Conservation (phyloP, 2,329 filamentous ascomycete species). For the Trichoderma hamatum region DNA sequence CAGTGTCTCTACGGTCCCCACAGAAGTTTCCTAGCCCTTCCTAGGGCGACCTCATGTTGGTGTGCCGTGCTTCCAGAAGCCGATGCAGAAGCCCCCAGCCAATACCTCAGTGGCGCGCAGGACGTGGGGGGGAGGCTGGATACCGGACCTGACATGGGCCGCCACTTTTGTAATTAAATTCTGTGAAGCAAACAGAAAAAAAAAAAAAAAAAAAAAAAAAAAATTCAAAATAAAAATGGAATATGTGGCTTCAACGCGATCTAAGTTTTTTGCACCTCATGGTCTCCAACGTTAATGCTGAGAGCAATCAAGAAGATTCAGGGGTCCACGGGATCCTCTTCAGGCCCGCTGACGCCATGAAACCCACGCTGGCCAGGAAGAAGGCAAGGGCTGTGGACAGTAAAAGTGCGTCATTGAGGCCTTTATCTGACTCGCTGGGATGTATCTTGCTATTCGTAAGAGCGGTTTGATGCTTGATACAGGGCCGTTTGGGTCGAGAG, state of each 20-base stretch:
- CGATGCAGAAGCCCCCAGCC: conserved; percentile 24
- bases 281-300: not conserved
- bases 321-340: not conserved
- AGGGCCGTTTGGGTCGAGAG: not conserved
- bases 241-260: conserved; percentile 1
- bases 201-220: not conserved
- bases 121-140: conserved; percentile 16
- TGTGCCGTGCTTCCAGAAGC: conserved; percentile 29
- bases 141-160: not conserved
- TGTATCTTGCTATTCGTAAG: not conserved
- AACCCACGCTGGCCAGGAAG: not conserved
- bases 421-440: conserved; percentile 16
- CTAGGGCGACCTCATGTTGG: conserved; percentile 22
- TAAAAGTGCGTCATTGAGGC: conserved; percentile 14
- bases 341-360: conserved; percentile 3
- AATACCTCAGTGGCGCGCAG: conserved; percentile 17
- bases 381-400: not conserved
- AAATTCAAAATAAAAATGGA: not conserved
- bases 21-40: not conserved
- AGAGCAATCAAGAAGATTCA: not conserved
- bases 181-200: conserved; percentile 16
- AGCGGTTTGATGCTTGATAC: not conserved
- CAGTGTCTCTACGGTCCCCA: not conserved
- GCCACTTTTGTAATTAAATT: conserved; percentile 27
- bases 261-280: not conserved